A percentile compares a stretch with the other conserved stretches of the same genome.
Evolutionary conservation across 768 basidiomycete genomes (phyloP).

Genomic region (Phanerochaete carnosa): DNA sequence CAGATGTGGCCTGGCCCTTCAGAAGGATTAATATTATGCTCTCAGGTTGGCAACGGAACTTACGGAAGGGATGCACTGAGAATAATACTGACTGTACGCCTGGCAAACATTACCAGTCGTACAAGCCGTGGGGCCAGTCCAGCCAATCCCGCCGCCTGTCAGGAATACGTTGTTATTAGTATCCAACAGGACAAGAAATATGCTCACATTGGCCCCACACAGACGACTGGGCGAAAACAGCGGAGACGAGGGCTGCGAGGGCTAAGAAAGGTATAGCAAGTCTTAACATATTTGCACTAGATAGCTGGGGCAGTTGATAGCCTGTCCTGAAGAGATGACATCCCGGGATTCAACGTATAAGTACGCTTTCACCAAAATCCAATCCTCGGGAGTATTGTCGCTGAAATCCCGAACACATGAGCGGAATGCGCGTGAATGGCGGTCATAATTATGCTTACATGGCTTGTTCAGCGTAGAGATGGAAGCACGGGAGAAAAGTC

Average conservation of each 20-base stretch:
- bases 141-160: conserved; percentile 11
- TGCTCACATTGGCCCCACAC: conserved; percentile 14
- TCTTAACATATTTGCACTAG: conserved; percentile 8
- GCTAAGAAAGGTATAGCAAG: conserved; percentile 8
- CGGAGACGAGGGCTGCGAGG: conserved; percentile 6
- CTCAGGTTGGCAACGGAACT: not conserved
- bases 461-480: no score
- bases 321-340: no score
- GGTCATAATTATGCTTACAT: no score
- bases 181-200: not conserved
- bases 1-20: not conserved
- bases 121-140: conserved; percentile 13
- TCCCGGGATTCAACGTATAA: no score
- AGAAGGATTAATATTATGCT: not conserved
- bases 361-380: no score
- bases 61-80: conserved; percentile 12
- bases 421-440: no score
- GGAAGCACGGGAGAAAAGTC: no score
- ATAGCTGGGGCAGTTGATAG: not conserved
- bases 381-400: no score
- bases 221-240: conserved; percentile 8
- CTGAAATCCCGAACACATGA: no score
- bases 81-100: conserved; percentile 11
- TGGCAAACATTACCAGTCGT: conserved; percentile 8
- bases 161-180: not conserved